Evolutionary conservation across 192 early-diverging fungal species (phyloP).

Genomic region (Linderina pennispora): DNA sequence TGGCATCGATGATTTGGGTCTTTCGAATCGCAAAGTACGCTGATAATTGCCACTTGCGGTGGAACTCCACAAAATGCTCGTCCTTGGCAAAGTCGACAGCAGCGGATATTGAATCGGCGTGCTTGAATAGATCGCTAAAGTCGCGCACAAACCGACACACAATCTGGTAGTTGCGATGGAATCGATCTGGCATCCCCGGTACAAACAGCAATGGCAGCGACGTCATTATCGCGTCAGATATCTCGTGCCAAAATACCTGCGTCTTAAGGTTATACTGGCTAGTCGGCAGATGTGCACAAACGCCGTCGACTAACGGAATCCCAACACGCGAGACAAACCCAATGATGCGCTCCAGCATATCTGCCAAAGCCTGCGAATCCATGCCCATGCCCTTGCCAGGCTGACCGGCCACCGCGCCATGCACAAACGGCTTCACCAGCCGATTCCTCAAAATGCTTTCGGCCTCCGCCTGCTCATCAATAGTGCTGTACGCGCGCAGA

Average conservation of each 20-base stretch:
- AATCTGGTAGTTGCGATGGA: conserved; percentile 27
- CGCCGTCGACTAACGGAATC: conserved; percentile 6
- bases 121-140: conserved; percentile 14
- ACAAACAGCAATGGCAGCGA: conserved; percentile 37
- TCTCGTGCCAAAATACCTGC: conserved; percentile 32
- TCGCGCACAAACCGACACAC: conserved; percentile 11
- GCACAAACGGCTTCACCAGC: conserved; percentile 17
- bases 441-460: conserved; percentile 12
- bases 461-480: conserved; percentile 15
- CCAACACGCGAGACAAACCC: conserved; percentile 8
- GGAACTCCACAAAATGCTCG: conserved; percentile 20
- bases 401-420: conserved; percentile 1
- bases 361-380: conserved; percentile 14
- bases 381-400: conserved; percentile 30
- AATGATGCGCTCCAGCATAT: conserved; percentile 11
- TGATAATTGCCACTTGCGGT: conserved; percentile 37
- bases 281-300: conserved; percentile 6
- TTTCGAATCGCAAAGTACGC: conserved; percentile 39
- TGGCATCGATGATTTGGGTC: conserved; percentile 13
- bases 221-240: conserved; percentile 5
- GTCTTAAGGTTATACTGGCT: conserved; percentile 6
- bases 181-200: conserved; percentile 32
- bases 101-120: neutral
- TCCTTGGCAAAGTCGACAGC: conserved; percentile 1
- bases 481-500: conserved; percentile 24